A percentile compares a stretch with the other conserved stretches of the same genome.
phyloP scores from a whole-genome alignment of 345 rosid genomes.

The Bruguiera gymnorhiza region DNA sequence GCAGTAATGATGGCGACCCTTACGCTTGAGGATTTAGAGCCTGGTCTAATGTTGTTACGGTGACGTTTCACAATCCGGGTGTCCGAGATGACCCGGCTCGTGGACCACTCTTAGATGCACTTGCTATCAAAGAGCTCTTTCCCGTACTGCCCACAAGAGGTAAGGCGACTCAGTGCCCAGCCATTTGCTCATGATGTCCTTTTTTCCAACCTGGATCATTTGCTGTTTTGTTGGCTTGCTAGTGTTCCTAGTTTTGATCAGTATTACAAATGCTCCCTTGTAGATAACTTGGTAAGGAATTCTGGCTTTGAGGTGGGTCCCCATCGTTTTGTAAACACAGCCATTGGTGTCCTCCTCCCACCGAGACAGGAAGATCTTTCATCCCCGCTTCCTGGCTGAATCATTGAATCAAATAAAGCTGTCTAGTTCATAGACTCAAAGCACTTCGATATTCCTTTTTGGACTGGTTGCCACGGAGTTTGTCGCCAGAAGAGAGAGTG shows the following conservation, averaged over 20 bases:
- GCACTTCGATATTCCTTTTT: constrained; percentile 69
- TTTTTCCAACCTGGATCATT: too few species aligned
- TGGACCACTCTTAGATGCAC: constrained; percentile 92
- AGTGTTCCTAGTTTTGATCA: too few species aligned
- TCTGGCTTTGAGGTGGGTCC: constrained; percentile 94
- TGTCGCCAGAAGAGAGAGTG: constrained; percentile 88
- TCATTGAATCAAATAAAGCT: constrained; percentile 87
- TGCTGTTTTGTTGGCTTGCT: too few species aligned
- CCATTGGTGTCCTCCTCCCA: constrained; percentile 84
- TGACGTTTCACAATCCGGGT: constrained; percentile 83
- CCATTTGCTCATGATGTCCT: neutral
- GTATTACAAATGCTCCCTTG: neutral
- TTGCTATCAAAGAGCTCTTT: constrained; percentile 79
- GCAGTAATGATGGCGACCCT: constrained; percentile 73
- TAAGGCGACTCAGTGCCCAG: constrained; percentile 4
- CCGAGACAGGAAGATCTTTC: constrained; percentile 76
- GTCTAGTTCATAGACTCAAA: constrained; percentile 77
- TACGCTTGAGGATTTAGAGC: constrained; percentile 79
- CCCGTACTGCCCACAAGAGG: constrained; percentile 62
- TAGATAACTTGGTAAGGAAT: constrained; percentile 79
- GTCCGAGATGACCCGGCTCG: constrained; percentile 96
- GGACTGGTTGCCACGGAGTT: constrained; percentile 80
- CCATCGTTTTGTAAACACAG: constrained; percentile 62
- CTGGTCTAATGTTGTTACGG: constrained; percentile 37
- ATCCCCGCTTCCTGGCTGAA: constrained; percentile 96